Percentiles rank a stretch among this genome's conserved stretches.
phyloP scores from a whole-genome alignment of 371 early-diverging fungal genomes.

The Paraphysoderma sedebokerense region DNA sequence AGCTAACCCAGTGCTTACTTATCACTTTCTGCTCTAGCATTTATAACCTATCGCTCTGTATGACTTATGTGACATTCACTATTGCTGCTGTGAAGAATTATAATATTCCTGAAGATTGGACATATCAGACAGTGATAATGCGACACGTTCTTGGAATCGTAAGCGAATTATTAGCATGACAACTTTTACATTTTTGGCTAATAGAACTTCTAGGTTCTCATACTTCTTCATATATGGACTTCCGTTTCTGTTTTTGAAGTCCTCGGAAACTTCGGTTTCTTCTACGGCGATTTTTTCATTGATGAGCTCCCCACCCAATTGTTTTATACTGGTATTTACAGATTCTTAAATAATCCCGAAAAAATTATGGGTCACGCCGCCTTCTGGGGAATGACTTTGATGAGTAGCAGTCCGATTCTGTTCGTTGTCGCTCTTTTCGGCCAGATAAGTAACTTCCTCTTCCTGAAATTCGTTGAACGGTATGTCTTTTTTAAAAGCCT shows the following conservation, averaged over 20 bases:
- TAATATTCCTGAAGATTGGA: slow-evolving; percentile 46
- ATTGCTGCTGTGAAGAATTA: slow-evolving; percentile 56
- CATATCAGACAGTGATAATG: slow-evolving; percentile 30
- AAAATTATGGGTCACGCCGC: slow-evolving; percentile 74
- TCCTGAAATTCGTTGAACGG: slow-evolving; percentile 61
- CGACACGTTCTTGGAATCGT: slow-evolving; percentile 51
- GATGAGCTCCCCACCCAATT: slow-evolving; percentile 41
- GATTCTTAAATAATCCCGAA: slow-evolving; percentile 76
- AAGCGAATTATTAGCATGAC: slow-evolving; percentile 1
- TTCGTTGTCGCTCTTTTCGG: slow-evolving; percentile 61
- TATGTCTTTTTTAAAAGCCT: slow-evolving; percentile 25
- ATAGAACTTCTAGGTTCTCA: slow-evolving; percentile 28
- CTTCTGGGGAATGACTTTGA: slow-evolving; percentile 75
- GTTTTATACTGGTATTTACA: slow-evolving; percentile 66
- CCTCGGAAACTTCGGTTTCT: slow-evolving; percentile 83
- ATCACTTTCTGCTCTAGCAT: slow-evolving; percentile 28
- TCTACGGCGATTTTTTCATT: slow-evolving; percentile 51
- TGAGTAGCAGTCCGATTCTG: slow-evolving; percentile 54
- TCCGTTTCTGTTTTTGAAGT: slow-evolving; percentile 68
- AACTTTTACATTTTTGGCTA: slow-evolving; percentile 2
- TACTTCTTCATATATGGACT: slow-evolving; percentile 71
- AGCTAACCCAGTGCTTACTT: neutral
- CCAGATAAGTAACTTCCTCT: slow-evolving; percentile 57
- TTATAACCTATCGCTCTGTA: slow-evolving; percentile 69
- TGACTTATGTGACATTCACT: slow-evolving; percentile 71